Conservation (phyloP, 2,329 filamentous ascomycete species). For the Dactylellina drechsleri region DNA sequence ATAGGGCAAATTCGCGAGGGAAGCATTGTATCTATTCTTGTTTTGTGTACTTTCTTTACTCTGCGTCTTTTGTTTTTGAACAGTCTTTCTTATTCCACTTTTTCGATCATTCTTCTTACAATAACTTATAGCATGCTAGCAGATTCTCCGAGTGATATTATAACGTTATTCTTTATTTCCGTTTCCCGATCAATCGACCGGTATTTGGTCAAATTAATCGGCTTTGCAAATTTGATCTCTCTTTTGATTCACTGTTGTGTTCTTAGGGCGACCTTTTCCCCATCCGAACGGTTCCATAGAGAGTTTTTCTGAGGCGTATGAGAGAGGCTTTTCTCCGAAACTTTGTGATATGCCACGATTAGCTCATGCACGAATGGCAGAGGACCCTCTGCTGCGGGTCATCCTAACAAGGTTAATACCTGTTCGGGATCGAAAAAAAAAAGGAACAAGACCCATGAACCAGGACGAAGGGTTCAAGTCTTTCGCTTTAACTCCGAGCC, state of each 20-base stretch:
- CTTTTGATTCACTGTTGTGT: neutral
- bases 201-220: neutral
- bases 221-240: neutral
- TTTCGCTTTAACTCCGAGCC: slow-evolving; percentile 19
- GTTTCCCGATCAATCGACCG: too few relatives aligned
- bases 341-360: neutral
- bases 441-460: slow-evolving; percentile 33
- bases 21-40: slow-evolving; percentile 28
- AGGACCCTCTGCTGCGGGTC: slow-evolving; percentile 22
- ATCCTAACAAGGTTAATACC: slow-evolving; percentile 36
- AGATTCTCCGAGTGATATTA: slow-evolving; percentile 4
- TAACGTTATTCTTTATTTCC: slow-evolving; percentile 1
- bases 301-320: too few relatives aligned
- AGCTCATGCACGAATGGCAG: slow-evolving; percentile 1
- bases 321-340: neutral
- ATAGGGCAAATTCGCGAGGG: slow-evolving; percentile 20
- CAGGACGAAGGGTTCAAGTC: slow-evolving; percentile 33
- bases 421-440: slow-evolving; percentile 23
- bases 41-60: neutral
- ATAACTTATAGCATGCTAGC: slow-evolving; percentile 1
- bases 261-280: neutral
- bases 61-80: slow-evolving; percentile 4
- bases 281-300: too few relatives aligned
- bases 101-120: slow-evolving; percentile 1
- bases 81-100: slow-evolving; percentile 6